Conservation (phyloP, 352 stramenopile genomes). For the Pythium vanterpoolii region DNA sequence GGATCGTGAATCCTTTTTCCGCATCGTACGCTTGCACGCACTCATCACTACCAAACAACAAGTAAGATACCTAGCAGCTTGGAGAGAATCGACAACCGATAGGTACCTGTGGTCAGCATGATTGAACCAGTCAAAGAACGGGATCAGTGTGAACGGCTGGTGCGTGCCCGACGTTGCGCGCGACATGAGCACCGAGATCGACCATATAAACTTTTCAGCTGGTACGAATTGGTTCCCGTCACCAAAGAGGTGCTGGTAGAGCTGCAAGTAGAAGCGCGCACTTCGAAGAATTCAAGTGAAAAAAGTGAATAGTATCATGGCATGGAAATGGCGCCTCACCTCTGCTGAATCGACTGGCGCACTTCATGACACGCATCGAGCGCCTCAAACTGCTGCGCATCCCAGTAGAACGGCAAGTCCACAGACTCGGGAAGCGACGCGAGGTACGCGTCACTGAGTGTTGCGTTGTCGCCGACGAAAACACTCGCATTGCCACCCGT, state of each 20-base stretch:
- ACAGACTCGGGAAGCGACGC: slow-evolving; percentile 50
- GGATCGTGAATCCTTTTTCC: slow-evolving; percentile 56
- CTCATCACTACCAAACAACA: slow-evolving; percentile 39
- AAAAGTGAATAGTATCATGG: background rate
- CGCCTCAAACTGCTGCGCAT: slow-evolving; percentile 53
- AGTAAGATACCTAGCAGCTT: background rate
- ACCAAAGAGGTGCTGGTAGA: slow-evolving; percentile 75
- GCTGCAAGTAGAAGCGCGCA: slow-evolving; percentile 55
- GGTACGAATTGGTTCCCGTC: slow-evolving; percentile 46
- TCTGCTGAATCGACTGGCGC: slow-evolving; percentile 56
- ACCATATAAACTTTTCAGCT: slow-evolving; percentile 72
- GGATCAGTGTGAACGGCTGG: slow-evolving; percentile 80
- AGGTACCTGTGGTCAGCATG: slow-evolving; percentile 54
- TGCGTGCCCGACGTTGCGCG: slow-evolving; percentile 66
- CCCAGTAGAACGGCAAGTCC: slow-evolving; percentile 71
- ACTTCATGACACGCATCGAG: slow-evolving; percentile 59
- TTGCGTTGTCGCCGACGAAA: slow-evolving; percentile 15
- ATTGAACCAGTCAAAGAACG: slow-evolving; percentile 89
- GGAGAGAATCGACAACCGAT: background rate
- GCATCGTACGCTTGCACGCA: slow-evolving; percentile 60
- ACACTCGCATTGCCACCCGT: slow-evolving; percentile 13
- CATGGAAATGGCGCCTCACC: slow-evolving; percentile 26
- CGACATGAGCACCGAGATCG: slow-evolving; percentile 77
- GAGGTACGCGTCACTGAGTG: slow-evolving; percentile 58
- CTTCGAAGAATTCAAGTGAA: slow-evolving; percentile 18